Evolutionary conservation across 495 filamentous ascomycete species (phyloP).

Genomic region (Hyaloscypha bicolor): DNA sequence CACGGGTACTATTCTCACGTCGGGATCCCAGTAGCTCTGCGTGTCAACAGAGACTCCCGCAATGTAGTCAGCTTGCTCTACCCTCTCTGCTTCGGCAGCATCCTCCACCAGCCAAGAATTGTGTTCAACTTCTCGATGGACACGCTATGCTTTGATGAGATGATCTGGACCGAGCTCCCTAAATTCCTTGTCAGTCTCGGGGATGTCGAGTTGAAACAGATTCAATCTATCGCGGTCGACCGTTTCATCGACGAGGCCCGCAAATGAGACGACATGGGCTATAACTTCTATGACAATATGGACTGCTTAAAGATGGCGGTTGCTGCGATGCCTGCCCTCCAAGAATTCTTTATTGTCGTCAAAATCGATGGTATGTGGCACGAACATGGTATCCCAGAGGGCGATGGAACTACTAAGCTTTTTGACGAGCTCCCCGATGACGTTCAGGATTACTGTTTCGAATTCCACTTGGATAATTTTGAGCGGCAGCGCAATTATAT

Average conservation of each 20-base stretch:
- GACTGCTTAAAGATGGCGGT: neutral
- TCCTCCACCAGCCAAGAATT: neutral
- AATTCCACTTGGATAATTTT: too few species aligned
- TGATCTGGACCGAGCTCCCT: neutral
- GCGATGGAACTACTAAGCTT: neutral
- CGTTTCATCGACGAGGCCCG: neutral
- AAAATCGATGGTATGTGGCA: neutral
- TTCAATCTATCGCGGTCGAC: neutral
- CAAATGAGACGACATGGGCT: neutral
- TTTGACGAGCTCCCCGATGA: neutral
- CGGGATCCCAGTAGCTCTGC: too few species aligned
- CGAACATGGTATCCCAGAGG: neutral
- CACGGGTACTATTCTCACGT: too few species aligned
- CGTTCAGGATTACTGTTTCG: too few species aligned
- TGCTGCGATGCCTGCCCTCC: neutral
- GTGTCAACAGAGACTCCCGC: too few species aligned
- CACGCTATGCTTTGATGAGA: neutral
- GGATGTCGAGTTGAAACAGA: neutral
- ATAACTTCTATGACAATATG: neutral
- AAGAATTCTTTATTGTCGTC: slow-evolving; percentile 4
- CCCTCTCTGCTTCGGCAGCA: neutral
- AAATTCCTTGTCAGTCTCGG: neutral
- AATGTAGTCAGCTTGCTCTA: neutral
- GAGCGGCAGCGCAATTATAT: too few species aligned
- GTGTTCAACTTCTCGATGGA: neutral